Conservation (phyloP, 2,329 filamentous ascomycete genomes). For the Chalaropsis thielavioides region DNA sequence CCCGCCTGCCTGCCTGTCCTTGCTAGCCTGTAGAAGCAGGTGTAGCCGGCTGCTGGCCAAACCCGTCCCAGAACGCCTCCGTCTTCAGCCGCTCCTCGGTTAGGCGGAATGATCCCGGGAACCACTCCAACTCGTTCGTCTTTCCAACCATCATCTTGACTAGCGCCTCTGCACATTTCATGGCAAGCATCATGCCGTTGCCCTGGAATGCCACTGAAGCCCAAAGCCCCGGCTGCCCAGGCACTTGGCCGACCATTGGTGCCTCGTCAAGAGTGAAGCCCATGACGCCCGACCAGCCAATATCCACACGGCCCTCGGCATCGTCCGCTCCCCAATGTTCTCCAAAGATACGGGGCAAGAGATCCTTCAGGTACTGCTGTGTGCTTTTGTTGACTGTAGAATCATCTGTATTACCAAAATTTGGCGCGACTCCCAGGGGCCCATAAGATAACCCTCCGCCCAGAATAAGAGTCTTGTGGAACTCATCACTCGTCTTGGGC, state of each 20-base stretch:
- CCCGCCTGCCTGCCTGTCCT: no score
- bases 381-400: constrained; percentile 35
- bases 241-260: constrained; percentile 38
- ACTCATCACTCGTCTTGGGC: constrained; percentile 26
- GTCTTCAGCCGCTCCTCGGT: constrained; percentile 13
- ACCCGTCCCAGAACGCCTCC: constrained; percentile 12
- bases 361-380: constrained; percentile 32
- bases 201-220: constrained; percentile 48
- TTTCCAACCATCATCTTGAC: constrained; percentile 36
- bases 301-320: constrained; percentile 28
- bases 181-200: constrained; percentile 51
- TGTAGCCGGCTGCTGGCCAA: not conserved
- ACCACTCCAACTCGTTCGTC: constrained; percentile 33
- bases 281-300: constrained; percentile 43
- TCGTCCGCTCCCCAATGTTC: constrained; percentile 31
- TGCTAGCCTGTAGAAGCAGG: not conserved
- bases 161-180: constrained; percentile 44
- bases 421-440: constrained; percentile 29
- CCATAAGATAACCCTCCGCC: constrained; percentile 40
- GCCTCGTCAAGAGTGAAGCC: constrained; percentile 39
- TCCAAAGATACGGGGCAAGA: constrained; percentile 38
- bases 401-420: constrained; percentile 45
- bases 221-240: constrained; percentile 34
- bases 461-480: constrained; percentile 37
- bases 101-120: constrained; percentile 34